phyloP scores from a whole-genome alignment of 495 filamentous ascomycete genomes.

The Neurospora hispaniola region DNA sequence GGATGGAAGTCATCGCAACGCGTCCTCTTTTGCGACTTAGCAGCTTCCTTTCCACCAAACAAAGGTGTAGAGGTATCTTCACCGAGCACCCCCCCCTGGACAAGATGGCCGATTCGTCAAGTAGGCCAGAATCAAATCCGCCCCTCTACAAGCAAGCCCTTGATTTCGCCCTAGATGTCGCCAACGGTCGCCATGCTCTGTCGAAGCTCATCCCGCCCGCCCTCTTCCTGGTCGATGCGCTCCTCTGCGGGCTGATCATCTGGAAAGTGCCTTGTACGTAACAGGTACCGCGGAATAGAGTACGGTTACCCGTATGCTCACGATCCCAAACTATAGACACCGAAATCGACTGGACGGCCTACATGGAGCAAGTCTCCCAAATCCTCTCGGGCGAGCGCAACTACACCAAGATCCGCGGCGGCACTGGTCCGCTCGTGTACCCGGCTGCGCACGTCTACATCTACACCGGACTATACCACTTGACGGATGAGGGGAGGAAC shows the following conservation, averaged over 20 bases:
- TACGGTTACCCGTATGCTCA: not conserved
- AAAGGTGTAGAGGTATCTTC: not conserved
- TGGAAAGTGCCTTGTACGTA: constrained; percentile 76
- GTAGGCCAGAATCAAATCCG: constrained; percentile 4
- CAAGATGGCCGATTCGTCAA: not conserved
- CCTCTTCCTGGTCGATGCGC: constrained; percentile 61
- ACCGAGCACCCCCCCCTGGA: not conserved
- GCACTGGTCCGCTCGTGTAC: constrained; percentile 89
- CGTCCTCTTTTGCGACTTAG: not conserved
- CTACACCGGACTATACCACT: constrained; percentile 65
- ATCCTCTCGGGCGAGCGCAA: constrained; percentile 77
- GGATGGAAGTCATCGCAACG: not conserved
- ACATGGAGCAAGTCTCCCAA: constrained; percentile 85
- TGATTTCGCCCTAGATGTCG: constrained; percentile 24
- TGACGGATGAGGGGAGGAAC: constrained; percentile 67
- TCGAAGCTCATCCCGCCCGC: constrained; percentile 42
- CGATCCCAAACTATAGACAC: constrained; percentile 54
- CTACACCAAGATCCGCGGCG: constrained; percentile 75
- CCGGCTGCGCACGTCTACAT: constrained; percentile 88
- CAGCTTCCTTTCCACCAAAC: not conserved
- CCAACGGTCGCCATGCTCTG: constrained; percentile 30
- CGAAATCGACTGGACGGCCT: constrained; percentile 95
- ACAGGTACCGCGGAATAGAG: not conserved
- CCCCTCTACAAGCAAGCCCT: constrained; percentile 8
- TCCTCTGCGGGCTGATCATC: constrained; percentile 66